Conservation (phyloP, 2,329 filamentous ascomycete genomes). For the Penicillium verrucosum region DNA sequence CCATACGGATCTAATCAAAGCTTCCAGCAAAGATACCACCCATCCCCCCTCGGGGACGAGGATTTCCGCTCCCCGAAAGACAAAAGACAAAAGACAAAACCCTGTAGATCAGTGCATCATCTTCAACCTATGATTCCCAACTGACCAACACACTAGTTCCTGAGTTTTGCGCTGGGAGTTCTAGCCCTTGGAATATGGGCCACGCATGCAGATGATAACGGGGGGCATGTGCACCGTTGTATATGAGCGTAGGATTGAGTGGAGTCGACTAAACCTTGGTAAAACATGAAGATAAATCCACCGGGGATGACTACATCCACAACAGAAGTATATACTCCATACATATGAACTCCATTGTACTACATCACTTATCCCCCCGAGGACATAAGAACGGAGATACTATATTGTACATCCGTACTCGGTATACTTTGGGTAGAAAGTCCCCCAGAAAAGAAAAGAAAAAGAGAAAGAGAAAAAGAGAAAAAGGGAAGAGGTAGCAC, state of each 20-base stretch:
- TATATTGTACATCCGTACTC: too few species aligned
- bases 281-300: too few species aligned
- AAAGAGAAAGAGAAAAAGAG: not conserved
- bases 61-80: slow-evolving; percentile 12
- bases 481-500: not conserved
- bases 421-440: not conserved
- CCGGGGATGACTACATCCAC: too few species aligned
- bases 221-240: not conserved
- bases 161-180: slow-evolving; percentile 2
- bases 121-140: not conserved
- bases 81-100: not conserved
- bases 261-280: not conserved
- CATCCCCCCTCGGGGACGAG: slow-evolving; percentile 16
- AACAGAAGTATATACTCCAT: too few species aligned
- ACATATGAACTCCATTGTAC: too few species aligned
- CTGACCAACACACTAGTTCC: not conserved
- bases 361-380: too few species aligned
- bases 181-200: slow-evolving; percentile 15
- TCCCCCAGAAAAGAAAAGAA: not conserved
- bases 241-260: slow-evolving; percentile 5
- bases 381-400: too few species aligned
- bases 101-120: slow-evolving; percentile 21
- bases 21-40: not conserved
- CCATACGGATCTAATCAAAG: not conserved
- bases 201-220: not conserved